Conservation (phyloP, 306 rosid species). For the Cyclanthera cordifolia region DNA sequence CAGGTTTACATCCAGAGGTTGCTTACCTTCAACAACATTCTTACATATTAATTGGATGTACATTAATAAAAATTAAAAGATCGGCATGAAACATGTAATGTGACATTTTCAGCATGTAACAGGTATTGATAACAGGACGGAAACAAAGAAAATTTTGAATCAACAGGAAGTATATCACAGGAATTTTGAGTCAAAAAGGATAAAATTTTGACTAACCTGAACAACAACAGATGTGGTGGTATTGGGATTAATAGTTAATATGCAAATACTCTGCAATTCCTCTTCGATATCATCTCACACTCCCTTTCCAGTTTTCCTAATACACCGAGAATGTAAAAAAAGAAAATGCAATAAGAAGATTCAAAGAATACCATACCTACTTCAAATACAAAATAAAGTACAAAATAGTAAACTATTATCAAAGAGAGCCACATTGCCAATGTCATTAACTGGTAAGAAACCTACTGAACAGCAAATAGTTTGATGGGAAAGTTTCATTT, state of each 20-base stretch:
- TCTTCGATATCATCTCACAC: constrained; percentile 76
- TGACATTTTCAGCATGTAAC: neutral
- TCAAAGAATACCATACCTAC: neutral
- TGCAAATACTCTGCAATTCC: constrained; percentile 59
- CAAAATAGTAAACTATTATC: neutral
- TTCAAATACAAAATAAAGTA: neutral
- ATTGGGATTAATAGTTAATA: constrained; percentile 58
- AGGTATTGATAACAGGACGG: no score
- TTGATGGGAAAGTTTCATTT: no score
- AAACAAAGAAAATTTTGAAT: neutral
- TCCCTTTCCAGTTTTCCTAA: constrained; percentile 68
- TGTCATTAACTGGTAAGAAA: neutral
- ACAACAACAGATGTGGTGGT: constrained; percentile 60
- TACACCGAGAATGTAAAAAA: neutral
- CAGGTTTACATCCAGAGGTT: neutral
- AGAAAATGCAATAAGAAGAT: neutral
- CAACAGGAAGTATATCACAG: neutral
- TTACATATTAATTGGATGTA: no score
- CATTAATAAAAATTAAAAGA: no score
- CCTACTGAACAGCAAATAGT: no score
- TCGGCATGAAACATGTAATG: no score
- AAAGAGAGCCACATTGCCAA: neutral
- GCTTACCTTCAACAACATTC: neutral
- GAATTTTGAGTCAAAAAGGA: neutral
- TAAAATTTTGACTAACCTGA: constrained; percentile 36